Conservation (phyloP, 257 asterid species). For the Linaria vulgaris region DNA sequence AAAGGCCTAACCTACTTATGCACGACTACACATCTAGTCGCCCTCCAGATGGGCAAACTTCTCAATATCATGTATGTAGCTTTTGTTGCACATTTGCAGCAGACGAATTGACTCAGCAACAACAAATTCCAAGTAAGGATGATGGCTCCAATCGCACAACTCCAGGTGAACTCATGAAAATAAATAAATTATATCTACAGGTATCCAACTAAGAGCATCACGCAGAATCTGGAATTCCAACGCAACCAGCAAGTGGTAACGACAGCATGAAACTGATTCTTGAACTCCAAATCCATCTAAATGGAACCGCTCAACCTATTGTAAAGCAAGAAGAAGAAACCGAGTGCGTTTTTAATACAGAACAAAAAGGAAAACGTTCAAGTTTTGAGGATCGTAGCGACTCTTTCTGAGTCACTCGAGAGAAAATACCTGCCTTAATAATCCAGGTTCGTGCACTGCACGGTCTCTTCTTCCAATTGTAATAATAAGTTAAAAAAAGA, state of each 20-base stretch:
- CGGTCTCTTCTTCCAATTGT: conserved; percentile 38
- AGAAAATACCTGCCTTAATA: conserved; percentile 65
- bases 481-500: conserved; percentile 28
- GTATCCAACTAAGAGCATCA: conserved; percentile 46
- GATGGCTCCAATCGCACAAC: conserved; percentile 75
- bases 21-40: conserved; percentile 43
- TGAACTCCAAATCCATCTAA: conserved; percentile 49
- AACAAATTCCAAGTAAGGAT: conserved; percentile 58
- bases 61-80: conserved; percentile 57
- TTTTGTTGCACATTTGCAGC: conserved; percentile 56
- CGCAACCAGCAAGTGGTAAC: conserved; percentile 58
- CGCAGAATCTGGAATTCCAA: conserved; percentile 52
- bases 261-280: conserved; percentile 29
- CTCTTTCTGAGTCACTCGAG: conserved; percentile 38
- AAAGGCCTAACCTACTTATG: conserved; percentile 48
- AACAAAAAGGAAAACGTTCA: conserved; percentile 28
- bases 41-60: conserved; percentile 65
- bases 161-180: conserved; percentile 44
- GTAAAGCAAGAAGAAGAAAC: conserved; percentile 51
- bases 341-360: conserved; percentile 41
- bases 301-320: conserved; percentile 61
- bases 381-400: conserved; percentile 42
- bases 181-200: conserved; percentile 44
- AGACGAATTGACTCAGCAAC: conserved; percentile 70
- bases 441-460: conserved; percentile 37